These are phyloP conservation scores for Wallemia mellicola DNA, from an alignment of 1,284 basidiomycete genomes.

Conservation along the genomic window DNA sequence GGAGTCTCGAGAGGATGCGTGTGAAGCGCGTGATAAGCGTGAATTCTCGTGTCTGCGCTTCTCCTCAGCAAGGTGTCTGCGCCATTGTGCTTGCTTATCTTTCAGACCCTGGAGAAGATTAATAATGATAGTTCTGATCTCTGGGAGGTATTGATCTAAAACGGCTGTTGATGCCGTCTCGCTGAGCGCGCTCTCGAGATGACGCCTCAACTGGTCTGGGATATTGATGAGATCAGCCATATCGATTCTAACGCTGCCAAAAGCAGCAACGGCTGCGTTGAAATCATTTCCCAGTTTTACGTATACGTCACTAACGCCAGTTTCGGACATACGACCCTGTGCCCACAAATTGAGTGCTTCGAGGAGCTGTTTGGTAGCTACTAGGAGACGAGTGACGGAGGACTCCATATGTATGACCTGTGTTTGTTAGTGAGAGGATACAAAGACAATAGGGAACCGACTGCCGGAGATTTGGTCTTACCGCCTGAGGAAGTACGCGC, in stretches of 20 bases:
- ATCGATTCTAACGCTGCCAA: conserved; percentile 53
- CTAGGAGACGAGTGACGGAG: conserved; percentile 68
- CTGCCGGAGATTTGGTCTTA: background rate
- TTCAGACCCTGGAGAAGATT: conserved; percentile 69
- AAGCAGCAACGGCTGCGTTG: conserved; percentile 70
- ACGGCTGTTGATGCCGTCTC: conserved; percentile 65
- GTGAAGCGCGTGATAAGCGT: conserved; percentile 3
- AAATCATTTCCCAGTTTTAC: conserved; percentile 91
- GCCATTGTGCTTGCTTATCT: conserved; percentile 55
- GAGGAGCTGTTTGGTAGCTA: conserved; percentile 78
- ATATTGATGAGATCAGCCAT: conserved; percentile 77
- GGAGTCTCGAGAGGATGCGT: conserved; percentile 4
- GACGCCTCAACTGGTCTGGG: conserved; percentile 57
- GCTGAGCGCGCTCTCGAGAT: conserved; percentile 65
- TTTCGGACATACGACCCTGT: conserved; percentile 38
- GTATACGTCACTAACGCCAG: conserved; percentile 55
- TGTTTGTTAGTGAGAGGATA: background rate
- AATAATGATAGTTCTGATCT: conserved; percentile 76
- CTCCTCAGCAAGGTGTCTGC: conserved; percentile 9
- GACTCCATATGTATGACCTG: conserved; percentile 32
- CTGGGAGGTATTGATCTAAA: conserved; percentile 65
- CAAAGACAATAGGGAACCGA: background rate
- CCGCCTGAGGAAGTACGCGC: background rate
- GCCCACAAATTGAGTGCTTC: conserved; percentile 79
- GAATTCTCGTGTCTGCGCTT: conserved; percentile 5